Percentiles rank a stretch among this genome's conserved stretches.
These are phyloP conservation scores for Lactarius tabidus DNA, from an alignment of 768 basidiomycete species.

Conservation along the genomic window DNA sequence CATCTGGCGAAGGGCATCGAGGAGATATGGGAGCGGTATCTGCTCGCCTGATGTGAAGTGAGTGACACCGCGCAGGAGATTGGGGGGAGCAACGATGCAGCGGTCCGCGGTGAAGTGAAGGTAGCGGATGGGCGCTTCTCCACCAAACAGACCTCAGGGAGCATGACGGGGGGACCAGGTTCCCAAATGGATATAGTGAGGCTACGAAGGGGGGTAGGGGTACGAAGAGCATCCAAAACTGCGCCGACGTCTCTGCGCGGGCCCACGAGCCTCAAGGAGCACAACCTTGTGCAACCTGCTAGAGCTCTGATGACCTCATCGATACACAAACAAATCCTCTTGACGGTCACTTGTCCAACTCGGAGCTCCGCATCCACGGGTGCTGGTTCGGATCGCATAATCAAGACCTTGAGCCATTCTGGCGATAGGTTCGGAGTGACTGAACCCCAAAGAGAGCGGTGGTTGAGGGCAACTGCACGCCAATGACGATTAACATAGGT, in stretches of 20 bases:
- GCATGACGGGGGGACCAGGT: conserved; percentile 7
- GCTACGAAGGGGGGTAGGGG: not conserved
- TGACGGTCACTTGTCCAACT: conserved; percentile 1
- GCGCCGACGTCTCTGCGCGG: conserved; percentile 6
- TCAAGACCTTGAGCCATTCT: conserved; percentile 11
- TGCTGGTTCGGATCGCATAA: conserved; percentile 13
- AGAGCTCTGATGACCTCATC: conserved; percentile 16
- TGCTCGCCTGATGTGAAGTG: conserved; percentile 21
- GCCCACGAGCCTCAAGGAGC: conserved; percentile 15
- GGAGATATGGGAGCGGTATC: conserved; percentile 1
- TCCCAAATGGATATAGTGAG: conserved; percentile 13
- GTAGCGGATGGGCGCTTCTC: conserved; percentile 11
- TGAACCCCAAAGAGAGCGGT: conserved; percentile 14
- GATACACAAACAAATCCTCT: not conserved
- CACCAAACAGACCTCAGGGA: conserved; percentile 17
- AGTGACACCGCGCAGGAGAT: conserved; percentile 16
- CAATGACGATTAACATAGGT: conserved; percentile 21
- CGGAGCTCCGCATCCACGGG: conserved; percentile 14
- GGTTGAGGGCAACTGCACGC: conserved; percentile 14
- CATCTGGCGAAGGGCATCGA: conserved; percentile 17
- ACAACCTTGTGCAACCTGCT: conserved; percentile 10
- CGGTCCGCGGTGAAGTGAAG: conserved; percentile 10
- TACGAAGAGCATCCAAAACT: conserved; percentile 9
- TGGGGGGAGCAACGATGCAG: conserved; percentile 8
- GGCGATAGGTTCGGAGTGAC: conserved; percentile 16